Base-by-base conservation (phyloP, 2,329 filamentous ascomycete species). In the Neonectria coccinea region DNA sequence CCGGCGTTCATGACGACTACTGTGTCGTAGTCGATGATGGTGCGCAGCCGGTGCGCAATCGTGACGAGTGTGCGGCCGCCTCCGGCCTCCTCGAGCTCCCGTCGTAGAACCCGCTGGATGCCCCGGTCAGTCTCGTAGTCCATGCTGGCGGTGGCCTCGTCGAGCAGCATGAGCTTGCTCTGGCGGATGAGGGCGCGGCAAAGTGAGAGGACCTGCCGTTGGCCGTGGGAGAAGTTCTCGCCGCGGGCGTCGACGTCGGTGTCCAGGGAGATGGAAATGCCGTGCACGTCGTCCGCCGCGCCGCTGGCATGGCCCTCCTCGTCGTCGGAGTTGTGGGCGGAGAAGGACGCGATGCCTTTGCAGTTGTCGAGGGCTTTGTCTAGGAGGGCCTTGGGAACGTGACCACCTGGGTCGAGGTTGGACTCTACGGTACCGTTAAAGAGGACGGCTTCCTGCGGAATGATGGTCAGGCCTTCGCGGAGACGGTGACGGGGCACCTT, bases 321-420 rank as follows among this genome's bases (percentile, higher is more conserved):
- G 2, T 76, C 72, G 14, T 80, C 79, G 0, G 76, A 75, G 57
- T 75, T 77, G 44, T 79, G 79, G 25, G 79, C 79, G 18, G 80
- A 80, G 71, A 86, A 85, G 22, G 82, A 85, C 3, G 84, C 85
- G 52, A 90, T 83, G 16, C 89, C 83, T 70, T 86, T 84, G 68
- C 90, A 91, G 48, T 89, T 86, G 31, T 86, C 82, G 5, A 93
- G 80, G 0, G 88, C 89, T 64, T 84, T 85, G 31, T 84, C 81
- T 0, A 92, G 81, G 41, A 84, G 81, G 1, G 78, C 78, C 55
- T 86, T 84, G 0, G 84, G 80, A 29, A 89, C 81, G 36, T 85
- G 81, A 36, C 85, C 82, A 42, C 89, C 88, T 0, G 91, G 88
- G 74, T 93, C 90, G 14, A 93, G 83, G 70, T 92, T 87, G 14